These are phyloP conservation scores for Aspergillus quadrilineatus DNA, from an alignment of 2,329 filamentous ascomycete species.

Conservation along the genomic window DNA sequence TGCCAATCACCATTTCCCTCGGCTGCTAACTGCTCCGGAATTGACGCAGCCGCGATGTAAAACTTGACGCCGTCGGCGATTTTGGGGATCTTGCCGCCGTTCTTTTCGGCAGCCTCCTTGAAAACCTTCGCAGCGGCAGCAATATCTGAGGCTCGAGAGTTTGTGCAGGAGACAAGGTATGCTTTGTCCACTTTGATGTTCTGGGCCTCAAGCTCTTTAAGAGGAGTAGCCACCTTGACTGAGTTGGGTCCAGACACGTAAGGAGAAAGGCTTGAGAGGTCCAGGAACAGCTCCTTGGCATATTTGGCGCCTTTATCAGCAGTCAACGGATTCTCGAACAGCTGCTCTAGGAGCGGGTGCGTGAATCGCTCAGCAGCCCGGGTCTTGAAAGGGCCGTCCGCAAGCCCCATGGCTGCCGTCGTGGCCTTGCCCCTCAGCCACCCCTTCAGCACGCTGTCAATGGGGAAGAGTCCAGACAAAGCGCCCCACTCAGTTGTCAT, in stretches of 20 bases:
- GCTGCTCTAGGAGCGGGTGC: constrained; percentile 69
- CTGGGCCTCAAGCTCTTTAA: constrained; percentile 69
- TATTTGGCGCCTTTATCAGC: constrained; percentile 79
- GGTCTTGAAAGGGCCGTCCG: constrained; percentile 47
- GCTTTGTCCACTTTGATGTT: constrained; percentile 79
- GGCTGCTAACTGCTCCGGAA: constrained; percentile 71
- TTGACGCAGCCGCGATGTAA: constrained; percentile 85
- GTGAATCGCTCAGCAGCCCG: constrained; percentile 62
- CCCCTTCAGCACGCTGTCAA: constrained; percentile 67
- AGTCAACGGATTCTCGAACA: constrained; percentile 63
- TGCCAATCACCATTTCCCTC: constrained; percentile 87
- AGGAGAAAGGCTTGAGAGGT: constrained; percentile 79
- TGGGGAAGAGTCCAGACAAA: constrained; percentile 73
- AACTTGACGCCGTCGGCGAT: constrained; percentile 75
- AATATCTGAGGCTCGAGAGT: constrained; percentile 77
- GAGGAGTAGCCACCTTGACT: constrained; percentile 79
- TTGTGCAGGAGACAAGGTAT: constrained; percentile 89
- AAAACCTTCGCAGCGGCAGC: constrained; percentile 82
- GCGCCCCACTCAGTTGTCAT: constrained; percentile 85
- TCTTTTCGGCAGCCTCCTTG: constrained; percentile 65
- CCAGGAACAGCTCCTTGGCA: constrained; percentile 77
- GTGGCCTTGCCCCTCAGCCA: constrained; percentile 81
- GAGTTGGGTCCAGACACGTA: constrained; percentile 87
- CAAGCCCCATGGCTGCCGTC: constrained; percentile 60
- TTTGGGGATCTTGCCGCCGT: constrained; percentile 64